Evolutionary conservation across 257 asterid species (phyloP).

Genomic region (Nicotiana obtusifolia): DNA sequence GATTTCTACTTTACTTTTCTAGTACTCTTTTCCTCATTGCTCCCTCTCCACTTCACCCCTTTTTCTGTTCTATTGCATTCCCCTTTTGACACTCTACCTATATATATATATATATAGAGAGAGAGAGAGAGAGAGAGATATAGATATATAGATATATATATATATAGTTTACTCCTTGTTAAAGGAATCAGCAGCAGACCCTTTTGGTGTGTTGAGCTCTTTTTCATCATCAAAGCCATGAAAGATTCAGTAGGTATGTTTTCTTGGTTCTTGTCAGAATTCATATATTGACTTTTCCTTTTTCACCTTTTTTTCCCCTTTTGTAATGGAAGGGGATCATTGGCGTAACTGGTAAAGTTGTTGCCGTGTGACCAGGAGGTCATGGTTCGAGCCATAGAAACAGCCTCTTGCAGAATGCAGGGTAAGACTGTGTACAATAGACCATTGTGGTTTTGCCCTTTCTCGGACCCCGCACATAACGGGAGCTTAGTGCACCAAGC

Average conservation of each 20-base stretch:
- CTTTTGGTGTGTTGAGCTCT: neutral
- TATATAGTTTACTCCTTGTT: neutral
- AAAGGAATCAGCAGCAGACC: neutral
- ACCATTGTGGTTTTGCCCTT: too few species aligned
- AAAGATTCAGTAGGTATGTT: slow-evolving; percentile 29
- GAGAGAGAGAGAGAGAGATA: too few species aligned
- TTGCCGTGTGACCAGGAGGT: too few species aligned
- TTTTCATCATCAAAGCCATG: slow-evolving; percentile 22
- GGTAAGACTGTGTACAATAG: too few species aligned
- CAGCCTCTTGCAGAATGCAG: too few species aligned
- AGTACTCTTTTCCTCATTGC: slow-evolving; percentile 15
- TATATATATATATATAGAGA: neutral
- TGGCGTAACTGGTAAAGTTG: too few species aligned
- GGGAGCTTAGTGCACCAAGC: too few species aligned
- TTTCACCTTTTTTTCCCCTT: neutral
- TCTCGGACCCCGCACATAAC: too few species aligned
- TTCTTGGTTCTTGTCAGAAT: neutral
- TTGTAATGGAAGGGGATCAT: too few species aligned
- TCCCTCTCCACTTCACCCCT: neutral
- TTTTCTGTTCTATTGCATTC: neutral
- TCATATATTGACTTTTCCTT: neutral
- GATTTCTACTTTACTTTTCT: slow-evolving; percentile 33
- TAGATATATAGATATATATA: neutral
- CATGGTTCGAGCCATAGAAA: too few species aligned
- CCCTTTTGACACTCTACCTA: neutral